These are phyloP conservation scores for Silene conica DNA, from an alignment of 148 eudicot species.

Conservation along the genomic window DNA sequence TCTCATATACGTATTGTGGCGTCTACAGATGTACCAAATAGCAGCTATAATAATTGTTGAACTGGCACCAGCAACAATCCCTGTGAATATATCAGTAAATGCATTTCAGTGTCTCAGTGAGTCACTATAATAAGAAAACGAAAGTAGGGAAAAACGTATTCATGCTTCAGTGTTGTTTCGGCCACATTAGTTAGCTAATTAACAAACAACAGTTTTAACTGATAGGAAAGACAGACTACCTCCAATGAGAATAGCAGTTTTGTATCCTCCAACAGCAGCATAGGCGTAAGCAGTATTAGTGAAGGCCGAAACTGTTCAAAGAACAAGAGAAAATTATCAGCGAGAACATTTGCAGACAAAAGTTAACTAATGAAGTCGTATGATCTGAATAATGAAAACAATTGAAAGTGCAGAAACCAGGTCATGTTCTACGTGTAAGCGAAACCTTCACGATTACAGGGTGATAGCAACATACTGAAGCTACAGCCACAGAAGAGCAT, in stretches of 20 bases:
- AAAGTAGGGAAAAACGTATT: background rate
- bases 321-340: conserved; percentile 16
- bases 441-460: too few relatives aligned
- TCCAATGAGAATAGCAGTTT: conserved; percentile 55
- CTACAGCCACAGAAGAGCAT: too few relatives aligned
- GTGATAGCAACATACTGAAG: too few relatives aligned
- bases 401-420: background rate
- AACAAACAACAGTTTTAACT: too few relatives aligned
- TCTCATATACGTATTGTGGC: conserved; percentile 34
- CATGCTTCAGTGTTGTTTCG: too few relatives aligned
- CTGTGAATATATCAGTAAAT: conserved; percentile 30
- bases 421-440: too few relatives aligned
- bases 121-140: background rate
- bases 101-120: background rate
- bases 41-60: conserved; percentile 34
- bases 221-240: conserved; percentile 36
- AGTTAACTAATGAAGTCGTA: background rate
- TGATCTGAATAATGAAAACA: background rate
- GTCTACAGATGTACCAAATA: conserved; percentile 43
- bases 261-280: conserved; percentile 27
- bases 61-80: conserved; percentile 57
- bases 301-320: conserved; percentile 36
- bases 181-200: too few relatives aligned
- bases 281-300: conserved; percentile 22
- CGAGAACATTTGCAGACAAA: background rate